Base-by-base conservation (phyloP, 768 basidiomycete species). In the Podaxis sp. region DNA sequence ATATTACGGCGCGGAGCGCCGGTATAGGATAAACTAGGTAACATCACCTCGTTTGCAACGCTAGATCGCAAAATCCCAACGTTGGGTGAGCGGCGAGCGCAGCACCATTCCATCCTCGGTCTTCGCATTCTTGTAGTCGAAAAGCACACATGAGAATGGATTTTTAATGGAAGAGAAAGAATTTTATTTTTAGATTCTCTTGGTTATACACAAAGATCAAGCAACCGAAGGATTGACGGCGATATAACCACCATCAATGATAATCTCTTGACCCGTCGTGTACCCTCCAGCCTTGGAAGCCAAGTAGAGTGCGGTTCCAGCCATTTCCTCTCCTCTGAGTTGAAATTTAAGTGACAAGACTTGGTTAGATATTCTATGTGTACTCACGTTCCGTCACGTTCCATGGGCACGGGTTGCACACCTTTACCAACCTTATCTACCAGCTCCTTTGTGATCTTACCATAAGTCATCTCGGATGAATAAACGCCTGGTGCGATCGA, bases 401-500 rank as follows among this genome's bases (percentile, higher is more conserved):
- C 76, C 4, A 84, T 82, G 2, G 90, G 92, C 2, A 91, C 78
- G 6, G 87, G 82, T 13, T 75, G 55, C n/a, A 91, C 50, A 22
- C 84, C 83, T 70, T 87, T 84, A 4, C 83, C 83, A 61, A 91
- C 74, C 51, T 73, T 75, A 69, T 91, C 82, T 13, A 78, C 79
- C 47, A 78, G 71, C 56, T 79, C 76, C 4, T 80, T 75, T 2
- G 70, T 69, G 59, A 90, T 84, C 2, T 66, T 69, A 63, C 78
- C 80, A n/a, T 65, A 59, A 1, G 90, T 91, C 88, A 93, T 87
- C 74, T 91, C 89, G 3, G 89, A 90, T 64, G 81, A 85, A 66
- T 87, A 93, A 13, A 87, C 86, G 6, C 91, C 91, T 2, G 91
- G 91, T 13, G 91, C 87, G 55, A 91, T 81, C 9, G 88, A 83